Conservation (phyloP, 139 green algal species). For the Ettlia oleoabundans region DNA sequence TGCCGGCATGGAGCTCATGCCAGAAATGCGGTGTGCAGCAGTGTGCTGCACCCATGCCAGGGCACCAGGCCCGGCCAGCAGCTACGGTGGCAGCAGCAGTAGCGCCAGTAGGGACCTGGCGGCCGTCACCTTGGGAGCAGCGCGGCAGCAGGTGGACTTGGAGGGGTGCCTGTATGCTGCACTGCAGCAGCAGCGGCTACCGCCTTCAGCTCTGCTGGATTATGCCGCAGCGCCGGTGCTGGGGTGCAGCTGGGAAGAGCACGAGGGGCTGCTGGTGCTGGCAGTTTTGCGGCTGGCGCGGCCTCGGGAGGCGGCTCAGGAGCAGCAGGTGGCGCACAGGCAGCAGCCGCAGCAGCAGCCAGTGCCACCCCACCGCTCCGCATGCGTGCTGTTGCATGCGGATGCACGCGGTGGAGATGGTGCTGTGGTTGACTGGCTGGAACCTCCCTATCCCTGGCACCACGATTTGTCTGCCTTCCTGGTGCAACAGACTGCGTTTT, state of each 20-base stretch:
- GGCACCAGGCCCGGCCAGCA: not conserved
- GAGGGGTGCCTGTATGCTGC: conserved; percentile 10
- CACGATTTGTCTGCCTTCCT: conserved; percentile 19
- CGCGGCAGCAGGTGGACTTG: conserved; percentile 4
- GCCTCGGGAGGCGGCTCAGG: not conserved
- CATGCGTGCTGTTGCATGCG: conserved; percentile 20
- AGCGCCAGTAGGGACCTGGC: not conserved
- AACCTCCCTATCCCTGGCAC: conserved; percentile 27
- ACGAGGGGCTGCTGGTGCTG: conserved; percentile 27
- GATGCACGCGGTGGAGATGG: not conserved
- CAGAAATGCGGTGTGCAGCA: not conserved
- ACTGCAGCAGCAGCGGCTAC: conserved; percentile 4
- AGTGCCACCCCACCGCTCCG: too few relatives aligned
- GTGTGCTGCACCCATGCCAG: not conserved
- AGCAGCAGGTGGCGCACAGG: too few relatives aligned
- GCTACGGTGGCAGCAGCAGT: not conserved
- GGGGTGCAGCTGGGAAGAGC: not conserved
- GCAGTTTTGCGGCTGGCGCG: conserved; percentile 23
- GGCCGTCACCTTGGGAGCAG: not conserved
- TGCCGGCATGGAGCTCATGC: too few relatives aligned
- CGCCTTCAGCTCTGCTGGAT: conserved; percentile 1
- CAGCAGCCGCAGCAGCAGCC: not conserved
- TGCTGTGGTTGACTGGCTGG: conserved; percentile 5
- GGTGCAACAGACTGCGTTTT: conserved; percentile 31
- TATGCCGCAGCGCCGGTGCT: conserved; percentile 22